A percentile compares a stretch with the other conserved stretches of the same genome.
Evolutionary conservation across 1,139 yeast genomes (phyloP).

Genomic region (Chernovozyma aurita): DNA sequence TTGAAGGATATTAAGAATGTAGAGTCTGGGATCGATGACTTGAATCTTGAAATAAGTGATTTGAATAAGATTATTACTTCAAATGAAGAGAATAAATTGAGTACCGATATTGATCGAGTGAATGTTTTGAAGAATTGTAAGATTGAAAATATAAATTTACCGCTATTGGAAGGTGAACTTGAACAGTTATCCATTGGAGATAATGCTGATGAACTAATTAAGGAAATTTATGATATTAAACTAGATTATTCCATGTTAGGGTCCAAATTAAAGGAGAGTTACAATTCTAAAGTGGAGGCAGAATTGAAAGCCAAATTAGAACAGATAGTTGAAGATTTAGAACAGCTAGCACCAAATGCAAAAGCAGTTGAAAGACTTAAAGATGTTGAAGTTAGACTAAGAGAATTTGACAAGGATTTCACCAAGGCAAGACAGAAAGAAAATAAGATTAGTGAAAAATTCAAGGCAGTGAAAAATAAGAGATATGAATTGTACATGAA

Average conservation of each 20-base stretch:
- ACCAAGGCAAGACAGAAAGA: constrained; percentile 60
- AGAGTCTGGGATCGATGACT: constrained; percentile 33
- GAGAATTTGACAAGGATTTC: constrained; percentile 63
- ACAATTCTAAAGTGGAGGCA: constrained; percentile 36
- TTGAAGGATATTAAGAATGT: constrained; percentile 21
- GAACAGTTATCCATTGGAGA: constrained; percentile 46
- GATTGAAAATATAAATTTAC: constrained; percentile 64
- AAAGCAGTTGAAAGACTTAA: constrained; percentile 74
- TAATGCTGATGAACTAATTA: constrained; percentile 35
- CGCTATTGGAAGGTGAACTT: constrained; percentile 56
- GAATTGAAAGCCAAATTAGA: constrained; percentile 40
- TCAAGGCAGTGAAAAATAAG: constrained; percentile 54
- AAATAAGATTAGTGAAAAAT: constrained; percentile 49
- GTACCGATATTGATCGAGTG: constrained; percentile 53
- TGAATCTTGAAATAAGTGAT: constrained; percentile 25
- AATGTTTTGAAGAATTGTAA: constrained; percentile 69
- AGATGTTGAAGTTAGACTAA: constrained; percentile 62
- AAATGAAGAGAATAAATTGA: constrained; percentile 52
- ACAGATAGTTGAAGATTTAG: constrained; percentile 42
- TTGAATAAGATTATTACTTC: constrained; percentile 30
- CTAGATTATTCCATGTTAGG: constrained; percentile 55
- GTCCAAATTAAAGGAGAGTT: constrained; percentile 37
- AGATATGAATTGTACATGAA: constrained; percentile 61
- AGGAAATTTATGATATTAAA: constrained; percentile 43
- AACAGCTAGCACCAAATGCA: constrained; percentile 68